A percentile compares a stretch with the other conserved stretches of the same genome.
Conservation (phyloP, 2,329 filamentous ascomycete species). For the Chaetomiaceae sp. region DNA sequence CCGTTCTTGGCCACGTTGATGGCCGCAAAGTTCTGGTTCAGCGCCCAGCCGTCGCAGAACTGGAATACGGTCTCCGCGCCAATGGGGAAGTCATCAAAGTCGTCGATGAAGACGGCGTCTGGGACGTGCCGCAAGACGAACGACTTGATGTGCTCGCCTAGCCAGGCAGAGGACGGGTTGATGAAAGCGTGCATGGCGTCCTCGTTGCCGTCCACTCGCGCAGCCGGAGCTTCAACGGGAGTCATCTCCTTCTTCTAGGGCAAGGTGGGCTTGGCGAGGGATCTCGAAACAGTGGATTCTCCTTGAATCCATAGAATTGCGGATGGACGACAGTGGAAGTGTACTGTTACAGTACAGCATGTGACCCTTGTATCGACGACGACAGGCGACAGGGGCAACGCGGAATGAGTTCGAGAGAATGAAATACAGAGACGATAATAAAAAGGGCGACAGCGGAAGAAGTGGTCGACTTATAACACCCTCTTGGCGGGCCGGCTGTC, state of each 20-base stretch:
- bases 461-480: not conserved
- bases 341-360: not conserved
- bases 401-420: not conserved
- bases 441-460: not conserved
- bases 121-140: slow-evolving; percentile 31
- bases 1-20: slow-evolving; percentile 30
- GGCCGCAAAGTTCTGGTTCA: slow-evolving; percentile 34
- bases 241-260: slow-evolving; percentile 15
- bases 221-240: slow-evolving; percentile 13
- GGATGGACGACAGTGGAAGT: not conserved
- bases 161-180: slow-evolving; percentile 29
- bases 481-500: not conserved
- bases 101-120: slow-evolving; percentile 29
- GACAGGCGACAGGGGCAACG: not conserved
- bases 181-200: slow-evolving; percentile 29
- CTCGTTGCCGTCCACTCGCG: not conserved
- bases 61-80: slow-evolving; percentile 29
- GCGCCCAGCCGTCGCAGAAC: slow-evolving; percentile 34
- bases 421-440: not conserved
- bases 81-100: slow-evolving; percentile 29
- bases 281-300: slow-evolving; percentile 9
- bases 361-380: not conserved
- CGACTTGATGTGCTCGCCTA: slow-evolving; percentile 31
- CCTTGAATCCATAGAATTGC: slow-evolving; percentile 1
- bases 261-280: slow-evolving; percentile 16